phyloP scores from a whole-genome alignment of 169 alveolate genomes.

The Eimeria falciformis region DNA sequence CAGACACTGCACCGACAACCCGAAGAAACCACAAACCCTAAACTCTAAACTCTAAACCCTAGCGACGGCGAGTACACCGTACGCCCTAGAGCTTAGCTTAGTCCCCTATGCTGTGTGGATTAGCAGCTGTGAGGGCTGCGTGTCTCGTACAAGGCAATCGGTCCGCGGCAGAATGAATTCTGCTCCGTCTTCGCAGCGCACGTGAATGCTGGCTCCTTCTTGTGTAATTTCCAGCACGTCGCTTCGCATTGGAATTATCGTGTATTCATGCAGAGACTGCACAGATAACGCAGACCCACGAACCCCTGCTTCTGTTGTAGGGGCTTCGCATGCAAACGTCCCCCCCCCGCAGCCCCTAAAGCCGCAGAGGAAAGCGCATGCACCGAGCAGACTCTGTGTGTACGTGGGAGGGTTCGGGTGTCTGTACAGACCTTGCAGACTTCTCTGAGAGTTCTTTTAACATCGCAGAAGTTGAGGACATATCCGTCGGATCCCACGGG shows the following conservation, averaged over 20 bases:
- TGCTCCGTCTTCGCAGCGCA: conserved; percentile 75
- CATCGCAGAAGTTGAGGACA: conserved; percentile 74
- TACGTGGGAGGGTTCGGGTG: no score
- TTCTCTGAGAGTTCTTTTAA: conserved; percentile 47
- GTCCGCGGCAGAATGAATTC: conserved; percentile 45
- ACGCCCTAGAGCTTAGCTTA: no score
- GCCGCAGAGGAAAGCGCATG: no score
- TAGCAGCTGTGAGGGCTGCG: background rate
- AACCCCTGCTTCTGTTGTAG: background rate
- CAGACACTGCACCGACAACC: conserved; percentile 47
- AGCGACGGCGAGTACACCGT: background rate
- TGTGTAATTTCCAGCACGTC: conserved; percentile 69
- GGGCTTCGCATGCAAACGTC: background rate
- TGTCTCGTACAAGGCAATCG: conserved; percentile 65
- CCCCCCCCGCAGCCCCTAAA: background rate
- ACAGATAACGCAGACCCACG: background rate
- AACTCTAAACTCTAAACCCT: background rate
- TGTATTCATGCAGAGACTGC: conserved; percentile 53
- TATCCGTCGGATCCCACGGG: conserved; percentile 75
- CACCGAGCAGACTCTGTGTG: no score
- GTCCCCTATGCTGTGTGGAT: background rate
- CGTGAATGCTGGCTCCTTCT: conserved; percentile 24
- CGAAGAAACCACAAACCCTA: background rate
- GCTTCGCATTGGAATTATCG: conserved; percentile 69
- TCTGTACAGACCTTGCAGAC: conserved; percentile 58